These are phyloP conservation scores for Suhomyces chickasaworum DNA, from an alignment of 1,139 yeast genomes.

Conservation along the genomic window DNA sequence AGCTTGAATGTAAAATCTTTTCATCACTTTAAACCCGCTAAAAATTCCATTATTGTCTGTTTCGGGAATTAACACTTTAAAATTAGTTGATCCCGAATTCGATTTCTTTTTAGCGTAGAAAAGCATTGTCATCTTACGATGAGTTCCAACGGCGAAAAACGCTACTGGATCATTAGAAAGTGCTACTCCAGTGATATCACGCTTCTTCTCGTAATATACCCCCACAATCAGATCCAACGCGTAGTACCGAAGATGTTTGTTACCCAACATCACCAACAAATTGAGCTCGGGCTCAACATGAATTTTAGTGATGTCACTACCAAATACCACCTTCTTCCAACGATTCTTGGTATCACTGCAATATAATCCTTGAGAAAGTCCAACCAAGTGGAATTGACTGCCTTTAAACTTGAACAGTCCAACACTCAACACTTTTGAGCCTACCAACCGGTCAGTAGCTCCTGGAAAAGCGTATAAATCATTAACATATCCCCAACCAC, in stretches of 20 bases:
- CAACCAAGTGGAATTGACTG: constrained; percentile 33
- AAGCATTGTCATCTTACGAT: constrained; percentile 60
- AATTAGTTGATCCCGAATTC: constrained; percentile 48
- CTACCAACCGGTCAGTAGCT: constrained; percentile 29
- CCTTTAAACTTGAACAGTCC: constrained; percentile 31
- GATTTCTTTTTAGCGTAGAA: constrained; percentile 55
- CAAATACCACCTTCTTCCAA: constrained; percentile 65
- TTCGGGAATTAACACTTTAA: constrained; percentile 55
- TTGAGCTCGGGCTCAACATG: constrained; percentile 60
- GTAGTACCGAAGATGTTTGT: constrained; percentile 61
- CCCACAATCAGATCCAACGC: constrained; percentile 51
- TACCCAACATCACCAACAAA: constrained; percentile 60
- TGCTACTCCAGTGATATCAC: constrained; percentile 33
- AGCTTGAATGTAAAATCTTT: constrained; percentile 50
- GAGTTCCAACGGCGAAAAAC: constrained; percentile 63
- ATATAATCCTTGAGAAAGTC: constrained; percentile 43
- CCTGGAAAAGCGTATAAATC: constrained; percentile 30
- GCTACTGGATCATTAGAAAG: constrained; percentile 43
- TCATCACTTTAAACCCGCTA: constrained; percentile 52
- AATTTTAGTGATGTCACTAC: constrained; percentile 59
- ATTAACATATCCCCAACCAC: constrained; percentile 26
- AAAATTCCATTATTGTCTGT: constrained; percentile 52
- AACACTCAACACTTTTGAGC: constrained; percentile 31
- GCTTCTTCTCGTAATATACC: constrained; percentile 39
- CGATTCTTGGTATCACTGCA: constrained; percentile 51